Evolutionary conservation across 768 basidiomycete species (phyloP), one percentile per base, ranked within the genome.

Genomic region (Fomitopsis serialis): DNA sequence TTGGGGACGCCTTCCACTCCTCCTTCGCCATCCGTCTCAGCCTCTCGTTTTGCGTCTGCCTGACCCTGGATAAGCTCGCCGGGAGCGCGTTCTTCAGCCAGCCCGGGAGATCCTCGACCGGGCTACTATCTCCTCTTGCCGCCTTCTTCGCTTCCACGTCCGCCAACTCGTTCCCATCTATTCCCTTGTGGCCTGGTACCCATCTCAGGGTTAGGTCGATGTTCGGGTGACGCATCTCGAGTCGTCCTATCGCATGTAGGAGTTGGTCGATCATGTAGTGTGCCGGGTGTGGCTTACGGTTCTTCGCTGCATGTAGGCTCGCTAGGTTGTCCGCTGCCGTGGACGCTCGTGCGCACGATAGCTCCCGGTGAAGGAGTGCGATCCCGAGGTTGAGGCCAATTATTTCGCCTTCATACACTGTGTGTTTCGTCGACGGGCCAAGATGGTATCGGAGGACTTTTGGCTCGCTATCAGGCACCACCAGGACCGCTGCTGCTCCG

Each of bases 91-190:
- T 6, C 36, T 24, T 22, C 57, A 53, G 54, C 54, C 5, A 22
- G 13, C 32, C 57, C 59, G 24, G n/a, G n/a, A n/a, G n/a, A n/a
- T n/a, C n/a, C n/a, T n/a, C n/a, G n/a, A n/a, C n/a, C n/a, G n/a
- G n/a, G n/a, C n/a, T n/a, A n/a, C n/a, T n/a, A n/a, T n/a, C n/a
- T n/a, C n/a, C n/a, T n/a, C n/a, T n/a, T n/a, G n/a, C n/a, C n/a
- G n/a, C n/a, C n/a, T n/a, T n/a, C n/a, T n/a, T n/a, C n/a, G n/a
- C n/a, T n/a, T n/a, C n/a, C n/a, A n/a, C n/a, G n/a, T n/a, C n/a
- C n/a, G n/a, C n/a, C n/a, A n/a, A n/a, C n/a, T n/a, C n/a, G n/a
- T 60, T 60, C 4, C 59, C 56, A 1, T 21, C 25, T 2, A 60
- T 29, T 11, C 51, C 54, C 2, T 21, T 15, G 47, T 60, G 59